Evolutionary conservation across 306 rosid species (phyloP), one percentile per base, ranked within the genome.

Genomic region (Cucumis cinereus): DNA sequence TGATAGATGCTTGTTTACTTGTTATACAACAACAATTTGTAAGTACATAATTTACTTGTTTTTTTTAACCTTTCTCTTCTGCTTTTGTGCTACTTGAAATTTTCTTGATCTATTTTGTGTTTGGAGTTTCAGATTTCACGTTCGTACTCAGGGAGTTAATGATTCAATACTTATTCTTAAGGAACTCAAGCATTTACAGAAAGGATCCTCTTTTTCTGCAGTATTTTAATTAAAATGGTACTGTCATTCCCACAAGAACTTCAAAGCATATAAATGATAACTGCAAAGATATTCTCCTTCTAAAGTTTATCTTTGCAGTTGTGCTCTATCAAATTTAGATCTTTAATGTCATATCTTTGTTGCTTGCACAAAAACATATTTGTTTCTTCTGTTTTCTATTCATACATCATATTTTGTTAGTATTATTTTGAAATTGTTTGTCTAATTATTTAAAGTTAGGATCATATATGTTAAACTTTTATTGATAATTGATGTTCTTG

Each of bases 281-380:
- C 26, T 68, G 56, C 36, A 20, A 20, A 67, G 98, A 93, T 30
- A 72, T 11, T 47, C 40, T 45, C 22, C 5, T n/a, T n/a, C n/a
- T 12, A 58, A 12, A 20, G 16, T 47, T 14, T 20, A 28, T 52
- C 47, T 52, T 54, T 52, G 28, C 8, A 69, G 57, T 2, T 30
- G 47, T 69, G 56, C 14, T n/a, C n/a, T 12, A 43, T 69, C 56
- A 69, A 19, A 45, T 41, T 22, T 12, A 43, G 53, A 28, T 67
- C 33, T 67, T 67, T 36, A 19, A 9, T 22, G 10, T 63, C 8
- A 62, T 6, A 62, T 35, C 49, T 4, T 26, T 28, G 10, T 62
- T 62, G 70, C 24, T 63, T 36, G 49, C 49, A 17, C 43, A 67
- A 41, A 45, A 17, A 12, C 45, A 22, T 8, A 14, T 50, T 68